A percentile compares a stretch with the other conserved stretches of the same genome.
phyloP scores from a whole-genome alignment of 169 alveolate species.

The Babesia divergens region DNA sequence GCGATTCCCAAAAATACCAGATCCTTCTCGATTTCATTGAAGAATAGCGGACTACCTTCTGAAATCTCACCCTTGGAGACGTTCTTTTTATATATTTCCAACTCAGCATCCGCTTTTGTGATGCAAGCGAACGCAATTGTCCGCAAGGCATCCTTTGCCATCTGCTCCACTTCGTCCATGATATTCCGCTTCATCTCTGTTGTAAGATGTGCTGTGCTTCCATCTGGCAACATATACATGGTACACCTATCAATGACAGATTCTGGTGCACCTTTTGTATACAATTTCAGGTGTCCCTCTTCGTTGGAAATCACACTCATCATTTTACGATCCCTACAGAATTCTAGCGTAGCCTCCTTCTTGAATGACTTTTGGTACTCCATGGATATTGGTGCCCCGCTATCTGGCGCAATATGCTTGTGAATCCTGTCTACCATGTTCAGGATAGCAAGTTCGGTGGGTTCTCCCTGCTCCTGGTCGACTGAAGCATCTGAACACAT shows the following conservation, averaged over 20 bases:
- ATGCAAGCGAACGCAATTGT: slow-evolving; percentile 82
- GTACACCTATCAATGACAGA: slow-evolving; percentile 85
- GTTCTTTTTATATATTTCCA: slow-evolving; percentile 60
- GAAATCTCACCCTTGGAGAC: slow-evolving; percentile 2
- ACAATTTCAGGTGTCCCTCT: slow-evolving; percentile 52
- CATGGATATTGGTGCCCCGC: not conserved
- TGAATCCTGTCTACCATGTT: slow-evolving; percentile 41
- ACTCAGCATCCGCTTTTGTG: slow-evolving; percentile 55
- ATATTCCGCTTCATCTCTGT: slow-evolving; percentile 75
- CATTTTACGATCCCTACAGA: slow-evolving; percentile 93
- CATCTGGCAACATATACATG: slow-evolving; percentile 79
- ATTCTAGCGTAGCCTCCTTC: slow-evolving; percentile 91
- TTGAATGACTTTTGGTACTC: slow-evolving; percentile 41
- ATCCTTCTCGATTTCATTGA: slow-evolving; percentile 84
- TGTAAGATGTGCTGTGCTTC: slow-evolving; percentile 76
- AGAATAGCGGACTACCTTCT: slow-evolving; percentile 46
- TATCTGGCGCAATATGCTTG: not conserved
- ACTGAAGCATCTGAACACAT: slow-evolving; percentile 51
- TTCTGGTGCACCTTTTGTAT: slow-evolving; percentile 99
- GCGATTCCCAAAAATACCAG: slow-evolving; percentile 91
- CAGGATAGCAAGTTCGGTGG: slow-evolving; percentile 57
- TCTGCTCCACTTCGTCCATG: slow-evolving; percentile 75
- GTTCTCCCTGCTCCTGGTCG: slow-evolving; percentile 56
- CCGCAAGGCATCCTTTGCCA: slow-evolving; percentile 88
- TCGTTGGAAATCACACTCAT: slow-evolving; percentile 88